phyloP scores from a whole-genome alignment of 2,329 filamentous ascomycete species.

The Beauveria brongniartii region DNA sequence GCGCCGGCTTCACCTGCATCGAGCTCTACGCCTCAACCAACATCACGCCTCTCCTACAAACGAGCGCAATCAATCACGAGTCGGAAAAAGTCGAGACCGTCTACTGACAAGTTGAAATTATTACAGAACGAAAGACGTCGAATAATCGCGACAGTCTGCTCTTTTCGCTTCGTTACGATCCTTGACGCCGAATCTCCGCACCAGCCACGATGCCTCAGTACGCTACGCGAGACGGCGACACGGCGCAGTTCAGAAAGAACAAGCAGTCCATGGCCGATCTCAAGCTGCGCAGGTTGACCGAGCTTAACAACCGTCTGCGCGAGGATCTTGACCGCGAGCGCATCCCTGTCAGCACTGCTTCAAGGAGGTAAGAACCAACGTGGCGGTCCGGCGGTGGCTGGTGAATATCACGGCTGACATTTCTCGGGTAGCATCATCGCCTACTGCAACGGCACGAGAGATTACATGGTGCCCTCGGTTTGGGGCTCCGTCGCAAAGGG shows the following conservation, averaged over 20 bases:
- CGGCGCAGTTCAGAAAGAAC: constrained; percentile 73
- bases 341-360: constrained; percentile 90
- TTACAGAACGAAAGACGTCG: constrained; percentile 1
- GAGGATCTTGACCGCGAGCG: constrained; percentile 93
- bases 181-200: neutral
- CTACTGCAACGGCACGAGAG: constrained; percentile 95
- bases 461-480: constrained; percentile 97
- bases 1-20: neutral
- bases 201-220: constrained; percentile 52
- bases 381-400: neutral
- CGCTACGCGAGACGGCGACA: constrained; percentile 59
- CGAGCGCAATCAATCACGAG: neutral
- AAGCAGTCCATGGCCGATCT: constrained; percentile 99
- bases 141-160: constrained; percentile 2
- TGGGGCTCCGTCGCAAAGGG: constrained; percentile 92
- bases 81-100: neutral
- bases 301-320: constrained; percentile 90
- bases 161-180: constrained; percentile 13
- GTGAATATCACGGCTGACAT: neutral
- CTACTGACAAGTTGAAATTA: neutral
- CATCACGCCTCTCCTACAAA: neutral
- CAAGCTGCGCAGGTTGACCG: constrained; percentile 90
- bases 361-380: constrained; percentile 59
- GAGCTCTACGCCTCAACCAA: neutral
- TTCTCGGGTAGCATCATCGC: constrained; percentile 69